Conservation (phyloP, 1,284 basidiomycete species). For the Pisolithus thermaeus region DNA sequence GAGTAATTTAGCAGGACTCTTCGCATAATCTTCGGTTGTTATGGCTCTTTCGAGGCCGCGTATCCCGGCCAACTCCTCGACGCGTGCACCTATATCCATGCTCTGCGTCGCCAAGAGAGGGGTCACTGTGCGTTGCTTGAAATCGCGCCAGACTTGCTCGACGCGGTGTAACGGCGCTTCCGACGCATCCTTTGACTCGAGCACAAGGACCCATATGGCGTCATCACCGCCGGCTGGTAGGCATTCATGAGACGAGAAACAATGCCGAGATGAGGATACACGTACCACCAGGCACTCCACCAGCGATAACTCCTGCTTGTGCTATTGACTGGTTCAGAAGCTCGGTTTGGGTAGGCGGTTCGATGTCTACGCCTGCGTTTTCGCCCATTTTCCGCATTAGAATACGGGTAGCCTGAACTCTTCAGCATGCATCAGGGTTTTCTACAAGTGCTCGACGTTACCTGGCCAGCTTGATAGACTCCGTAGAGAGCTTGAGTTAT, state of each 20-base stretch:
- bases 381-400: conserved; percentile 89
- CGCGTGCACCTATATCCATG: conserved; percentile 59
- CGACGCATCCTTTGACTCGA: conserved; percentile 51
- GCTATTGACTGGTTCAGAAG: conserved; percentile 80
- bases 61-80: conserved; percentile 59
- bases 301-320: conserved; percentile 83
- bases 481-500: conserved; percentile 45
- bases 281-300: conserved; percentile 93
- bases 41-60: conserved; percentile 54
- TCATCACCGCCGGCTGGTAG: conserved; percentile 89
- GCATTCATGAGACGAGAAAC: conserved; percentile 1
- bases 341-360: conserved; percentile 83
- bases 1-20: conserved; percentile 2
- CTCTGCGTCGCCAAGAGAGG: conserved; percentile 79
- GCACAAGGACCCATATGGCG: conserved; percentile 88
- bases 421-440: neutral
- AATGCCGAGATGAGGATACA: conserved; percentile 2
- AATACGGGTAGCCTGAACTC: conserved; percentile 61
- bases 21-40: conserved; percentile 10
- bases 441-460: conserved; percentile 19
- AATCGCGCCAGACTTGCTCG: conserved; percentile 72
- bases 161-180: conserved; percentile 47
- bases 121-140: conserved; percentile 69
- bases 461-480: conserved; percentile 54
- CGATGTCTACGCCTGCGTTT: conserved; percentile 76